Evolutionary conservation across 768 basidiomycete species (phyloP).

Genomic region (Leccinellum albellum): DNA sequence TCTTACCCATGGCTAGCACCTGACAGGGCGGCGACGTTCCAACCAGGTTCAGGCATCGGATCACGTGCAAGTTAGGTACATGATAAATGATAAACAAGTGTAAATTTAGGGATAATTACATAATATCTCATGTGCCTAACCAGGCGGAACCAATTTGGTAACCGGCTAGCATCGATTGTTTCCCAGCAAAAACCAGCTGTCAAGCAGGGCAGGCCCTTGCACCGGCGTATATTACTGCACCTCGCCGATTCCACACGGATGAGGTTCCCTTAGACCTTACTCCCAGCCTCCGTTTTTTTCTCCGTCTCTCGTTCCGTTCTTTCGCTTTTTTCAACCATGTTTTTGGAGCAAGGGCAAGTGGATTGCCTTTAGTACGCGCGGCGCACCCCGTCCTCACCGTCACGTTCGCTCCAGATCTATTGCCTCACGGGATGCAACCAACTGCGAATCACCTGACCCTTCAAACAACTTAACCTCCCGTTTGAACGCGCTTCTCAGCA

Average conservation of each 20-base stretch:
- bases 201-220: background rate
- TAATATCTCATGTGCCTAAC: background rate
- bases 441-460: conserved; percentile 48
- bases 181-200: background rate
- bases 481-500: conserved; percentile 59
- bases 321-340: conserved; percentile 11
- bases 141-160: background rate
- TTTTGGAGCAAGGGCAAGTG: conserved; percentile 7
- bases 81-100: background rate
- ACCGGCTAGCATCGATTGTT: background rate
- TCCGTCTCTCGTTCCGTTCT: background rate
- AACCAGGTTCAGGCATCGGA: background rate
- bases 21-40: background rate
- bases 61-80: conserved; percentile 5
- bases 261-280: background rate
- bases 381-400: conserved; percentile 1
- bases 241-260: background rate
- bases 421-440: background rate
- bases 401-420: conserved; percentile 2
- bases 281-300: background rate
- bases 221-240: background rate
- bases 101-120: background rate
- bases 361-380: background rate
- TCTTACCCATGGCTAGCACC: conserved; percentile 19
- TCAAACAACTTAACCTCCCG: conserved; percentile 60